phyloP scores from a whole-genome alignment of 2,329 filamentous ascomycete genomes.

The Cordyceps militaris region DNA sequence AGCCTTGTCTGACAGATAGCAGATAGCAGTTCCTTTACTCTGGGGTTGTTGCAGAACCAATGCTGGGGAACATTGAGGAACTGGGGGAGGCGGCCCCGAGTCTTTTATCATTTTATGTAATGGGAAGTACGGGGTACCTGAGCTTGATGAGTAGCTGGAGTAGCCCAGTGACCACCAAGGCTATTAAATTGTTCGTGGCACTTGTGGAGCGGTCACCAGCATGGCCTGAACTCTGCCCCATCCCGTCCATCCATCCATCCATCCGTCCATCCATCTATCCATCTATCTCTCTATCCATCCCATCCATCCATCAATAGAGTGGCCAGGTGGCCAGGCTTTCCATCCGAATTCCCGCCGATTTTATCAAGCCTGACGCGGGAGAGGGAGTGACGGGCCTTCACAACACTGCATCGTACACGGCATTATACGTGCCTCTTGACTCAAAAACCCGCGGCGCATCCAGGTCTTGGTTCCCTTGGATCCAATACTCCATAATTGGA shows the following conservation, averaged over 20 bases:
- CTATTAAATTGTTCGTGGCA: neutral
- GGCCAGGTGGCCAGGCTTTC: no score
- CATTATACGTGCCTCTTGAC: neutral
- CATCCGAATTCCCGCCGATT: no score
- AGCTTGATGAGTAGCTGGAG: neutral
- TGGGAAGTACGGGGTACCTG: constrained; percentile 13
- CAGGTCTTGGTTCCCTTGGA: no score
- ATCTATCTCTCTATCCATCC: no score
- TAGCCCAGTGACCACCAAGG: neutral
- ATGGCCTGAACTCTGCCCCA: constrained; percentile 12
- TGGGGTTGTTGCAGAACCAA: constrained; percentile 11
- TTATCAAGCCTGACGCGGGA: no score
- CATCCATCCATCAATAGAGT: no score
- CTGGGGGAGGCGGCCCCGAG: constrained; percentile 8
- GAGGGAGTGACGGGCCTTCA: neutral
- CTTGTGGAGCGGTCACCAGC: constrained; percentile 2
- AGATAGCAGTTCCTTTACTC: neutral
- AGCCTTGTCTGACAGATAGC: constrained; percentile 1
- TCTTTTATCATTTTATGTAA: constrained; percentile 20
- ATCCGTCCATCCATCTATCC: no score
- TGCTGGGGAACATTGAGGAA: neutral
- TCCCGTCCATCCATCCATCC: constrained; percentile 5
- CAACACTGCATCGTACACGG: neutral
- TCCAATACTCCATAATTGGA: neutral
- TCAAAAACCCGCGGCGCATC: no score